Percentiles rank a stretch among this genome's conserved stretches.
phyloP scores from a whole-genome alignment of 495 filamentous ascomycete genomes.

The Venustampulla echinocandica region DNA sequence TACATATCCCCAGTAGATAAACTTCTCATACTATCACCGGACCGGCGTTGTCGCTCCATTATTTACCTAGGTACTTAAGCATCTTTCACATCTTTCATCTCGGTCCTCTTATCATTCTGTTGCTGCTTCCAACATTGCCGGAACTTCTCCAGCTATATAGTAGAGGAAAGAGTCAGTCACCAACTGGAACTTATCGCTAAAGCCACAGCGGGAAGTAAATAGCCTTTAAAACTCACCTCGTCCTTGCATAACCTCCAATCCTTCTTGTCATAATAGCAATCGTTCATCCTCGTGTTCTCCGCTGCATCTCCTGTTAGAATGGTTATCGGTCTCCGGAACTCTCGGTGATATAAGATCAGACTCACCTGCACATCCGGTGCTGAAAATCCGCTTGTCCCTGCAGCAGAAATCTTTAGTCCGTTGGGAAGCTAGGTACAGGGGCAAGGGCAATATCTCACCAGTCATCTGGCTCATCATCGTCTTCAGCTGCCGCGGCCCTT shows the following conservation, averaged over 20 bases:
- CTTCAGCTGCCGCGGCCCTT: slow-evolving; percentile 26
- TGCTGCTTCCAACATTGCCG: slow-evolving; percentile 87
- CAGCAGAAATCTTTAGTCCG: slow-evolving; percentile 12
- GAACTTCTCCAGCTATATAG: slow-evolving; percentile 82
- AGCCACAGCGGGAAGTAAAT: no score
- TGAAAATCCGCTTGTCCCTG: slow-evolving; percentile 95
- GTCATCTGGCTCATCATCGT: slow-evolving; percentile 89
- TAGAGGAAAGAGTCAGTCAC: not conserved
- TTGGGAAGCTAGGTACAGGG: slow-evolving; percentile 11
- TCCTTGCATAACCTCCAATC: slow-evolving; percentile 87
- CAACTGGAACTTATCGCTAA: no score
- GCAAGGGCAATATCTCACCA: slow-evolving; percentile 50
- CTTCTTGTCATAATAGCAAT: slow-evolving; percentile 93
- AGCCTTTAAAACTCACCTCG: slow-evolving; percentile 61
- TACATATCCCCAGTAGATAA: not conserved
- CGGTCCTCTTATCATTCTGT: slow-evolving; percentile 77
- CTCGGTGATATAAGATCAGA: not conserved
- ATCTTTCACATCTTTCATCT: slow-evolving; percentile 54
- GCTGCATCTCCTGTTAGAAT: slow-evolving; percentile 36
- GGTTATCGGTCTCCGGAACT: not conserved
- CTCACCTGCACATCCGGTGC: slow-evolving; percentile 85
- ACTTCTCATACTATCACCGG: no score
- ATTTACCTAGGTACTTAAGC: no score
- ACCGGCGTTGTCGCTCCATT: no score
- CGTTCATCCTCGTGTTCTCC: slow-evolving; percentile 84